A percentile compares a stretch with the other conserved stretches of the same genome.
Conservation (phyloP, 2,329 filamentous ascomycete species). For the Meredithiella fracta region DNA sequence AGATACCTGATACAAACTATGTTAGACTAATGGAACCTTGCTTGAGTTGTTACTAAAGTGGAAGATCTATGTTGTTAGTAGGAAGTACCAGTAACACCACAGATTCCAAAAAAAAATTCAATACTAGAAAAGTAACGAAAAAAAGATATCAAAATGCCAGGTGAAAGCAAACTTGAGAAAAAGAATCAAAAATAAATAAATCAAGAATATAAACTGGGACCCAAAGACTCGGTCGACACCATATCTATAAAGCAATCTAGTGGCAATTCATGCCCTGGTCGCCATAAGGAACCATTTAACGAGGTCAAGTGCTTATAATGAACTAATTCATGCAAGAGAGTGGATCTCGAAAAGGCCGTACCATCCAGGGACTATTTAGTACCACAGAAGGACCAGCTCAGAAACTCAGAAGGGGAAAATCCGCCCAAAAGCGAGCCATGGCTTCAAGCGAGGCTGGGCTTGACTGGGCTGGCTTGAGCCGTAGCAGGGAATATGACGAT, state of each 20-base stretch:
- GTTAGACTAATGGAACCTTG: too few species aligned
- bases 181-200: background rate
- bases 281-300: background rate
- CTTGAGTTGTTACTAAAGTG: too few species aligned
- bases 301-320: conserved; percentile 1
- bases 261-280: background rate
- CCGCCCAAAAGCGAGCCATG: background rate
- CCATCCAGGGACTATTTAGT: background rate
- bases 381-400: background rate
- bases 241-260: background rate
- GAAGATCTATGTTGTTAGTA: too few species aligned
- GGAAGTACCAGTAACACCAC: background rate
- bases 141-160: too few species aligned
- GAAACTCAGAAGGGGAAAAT: background rate
- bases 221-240: background rate
- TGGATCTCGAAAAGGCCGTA: background rate
- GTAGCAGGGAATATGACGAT: background rate
- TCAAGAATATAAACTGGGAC: background rate
- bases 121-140: too few species aligned
- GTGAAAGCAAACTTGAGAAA: too few species aligned
- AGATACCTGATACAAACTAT: too few species aligned
- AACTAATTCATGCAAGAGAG: conserved; percentile 3
- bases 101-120: background rate
- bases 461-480: background rate
- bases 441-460: conserved; percentile 2